phyloP scores from a whole-genome alignment of 495 filamentous ascomycete genomes.

The Geoglossum glabrum region DNA sequence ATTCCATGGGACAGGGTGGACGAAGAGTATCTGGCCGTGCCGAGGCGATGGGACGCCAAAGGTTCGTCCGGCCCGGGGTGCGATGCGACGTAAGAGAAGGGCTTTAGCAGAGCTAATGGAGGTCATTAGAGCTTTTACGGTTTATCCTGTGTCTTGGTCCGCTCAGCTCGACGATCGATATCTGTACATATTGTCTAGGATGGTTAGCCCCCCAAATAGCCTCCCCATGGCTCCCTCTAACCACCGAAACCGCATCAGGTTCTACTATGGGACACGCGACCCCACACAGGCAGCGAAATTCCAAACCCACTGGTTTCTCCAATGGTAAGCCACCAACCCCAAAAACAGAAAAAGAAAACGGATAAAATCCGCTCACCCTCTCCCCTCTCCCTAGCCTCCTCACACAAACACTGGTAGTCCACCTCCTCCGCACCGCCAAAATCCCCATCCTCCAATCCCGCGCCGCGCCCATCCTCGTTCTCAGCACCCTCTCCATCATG shows the following conservation, averaged over 20 bases:
- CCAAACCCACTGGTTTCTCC: constrained; percentile 2
- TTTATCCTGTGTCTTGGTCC: neutral
- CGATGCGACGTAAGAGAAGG: too few species aligned
- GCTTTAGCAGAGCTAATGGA: too few species aligned
- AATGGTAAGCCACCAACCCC: neutral
- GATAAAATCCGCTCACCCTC: too few species aligned
- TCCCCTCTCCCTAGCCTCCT: neutral
- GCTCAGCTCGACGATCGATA: neutral
- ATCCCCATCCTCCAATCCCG: neutral
- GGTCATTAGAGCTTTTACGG: neutral
- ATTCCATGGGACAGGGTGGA: constrained; percentile 3
- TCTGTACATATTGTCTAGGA: constrained; percentile 1
- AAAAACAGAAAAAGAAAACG: too few species aligned
- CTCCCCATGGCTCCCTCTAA: neutral
- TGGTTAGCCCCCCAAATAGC: neutral
- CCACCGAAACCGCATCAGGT: neutral
- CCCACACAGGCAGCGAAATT: neutral
- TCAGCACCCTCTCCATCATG: neutral
- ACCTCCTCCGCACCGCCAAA: constrained; percentile 3
- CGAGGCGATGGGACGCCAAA: neutral
- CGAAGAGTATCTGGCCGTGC: neutral
- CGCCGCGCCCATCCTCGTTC: neutral
- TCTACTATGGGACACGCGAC: neutral
- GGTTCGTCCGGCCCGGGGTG: too few species aligned
- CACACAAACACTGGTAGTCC: constrained; percentile 1